Evolutionary conservation across 108 stramenopile genomes (phyloP), one percentile per base, ranked within the genome.

Genomic region (Cyclotella baltica): DNA sequence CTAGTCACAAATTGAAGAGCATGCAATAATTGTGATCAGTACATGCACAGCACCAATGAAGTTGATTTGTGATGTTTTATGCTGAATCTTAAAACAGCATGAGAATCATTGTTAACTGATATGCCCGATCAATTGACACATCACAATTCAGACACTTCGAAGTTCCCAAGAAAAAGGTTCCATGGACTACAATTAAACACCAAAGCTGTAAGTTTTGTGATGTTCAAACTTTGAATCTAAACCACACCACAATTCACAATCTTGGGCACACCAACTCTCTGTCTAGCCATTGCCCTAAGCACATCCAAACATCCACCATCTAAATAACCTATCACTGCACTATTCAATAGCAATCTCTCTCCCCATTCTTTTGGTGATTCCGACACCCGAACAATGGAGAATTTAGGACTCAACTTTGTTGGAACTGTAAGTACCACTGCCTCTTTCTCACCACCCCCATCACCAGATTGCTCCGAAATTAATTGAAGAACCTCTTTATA

Each of bases 351-450:
- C 52, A 91, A 62, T 58, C 88, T 70, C 65, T 89, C 90, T 6
- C 83, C 57, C 90, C 90, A 91, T 75, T 91, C 90, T 47, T 63
- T 82, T 19, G 90, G 90, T 23, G 88, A 88, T 71, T 89, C 90
- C 6, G 83, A 79, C 20, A 91, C 88, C 47, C 90, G 72, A 19
- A 91, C 87, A 47, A 91, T 89, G 0, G 86, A 86, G 47, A 89
- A 83, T 73, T 77, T 80, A 25, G 83, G 72, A 30, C 69, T 76
- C 9, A 88, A 86, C 20, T 36, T 50, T 13, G 88, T 62, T 28
- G 90, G 87, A 3, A 91, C 90, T 35, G 90, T 89, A 46, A 91
- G 58, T 19, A 91, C 13, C 1, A 91, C 84, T 18, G 77, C 84
- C 27, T 65, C 37, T 25, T 78, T 62, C 66, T 83, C 85, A 0